Evolutionary conservation across 129 eudicot species (phyloP).

Genomic region (Escallonia herrerae): DNA sequence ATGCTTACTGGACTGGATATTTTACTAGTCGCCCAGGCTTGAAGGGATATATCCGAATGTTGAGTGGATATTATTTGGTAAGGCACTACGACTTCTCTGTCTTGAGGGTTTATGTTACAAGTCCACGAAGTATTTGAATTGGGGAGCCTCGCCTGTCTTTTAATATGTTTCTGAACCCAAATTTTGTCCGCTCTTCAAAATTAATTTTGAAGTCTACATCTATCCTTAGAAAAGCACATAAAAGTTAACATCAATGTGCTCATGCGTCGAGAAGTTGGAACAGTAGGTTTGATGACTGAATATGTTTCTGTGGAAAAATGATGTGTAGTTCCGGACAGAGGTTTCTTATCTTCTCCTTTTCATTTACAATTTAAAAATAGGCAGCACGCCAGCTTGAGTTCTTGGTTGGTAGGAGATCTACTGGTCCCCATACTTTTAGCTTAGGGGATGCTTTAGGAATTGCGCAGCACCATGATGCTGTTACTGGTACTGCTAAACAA

Average conservation of each 20-base stretch:
- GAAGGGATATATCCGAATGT: conserved; percentile 69
- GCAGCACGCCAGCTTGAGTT: conserved; percentile 93
- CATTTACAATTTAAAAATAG: conserved; percentile 16
- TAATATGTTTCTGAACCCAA: too few species aligned
- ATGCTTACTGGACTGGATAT: conserved; percentile 87
- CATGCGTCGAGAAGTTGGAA: too few species aligned
- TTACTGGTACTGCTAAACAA: conserved; percentile 82
- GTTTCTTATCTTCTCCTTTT: too few species aligned
- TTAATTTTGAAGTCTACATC: too few species aligned
- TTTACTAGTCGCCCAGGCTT: conserved; percentile 87
- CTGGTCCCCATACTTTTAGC: conserved; percentile 41
- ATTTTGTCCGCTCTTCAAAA: too few species aligned
- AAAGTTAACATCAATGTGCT: too few species aligned
- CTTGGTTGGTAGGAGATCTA: conserved; percentile 47
- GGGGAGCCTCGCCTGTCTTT: too few species aligned
- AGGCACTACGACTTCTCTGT: neutral
- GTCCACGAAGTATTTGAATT: too few species aligned
- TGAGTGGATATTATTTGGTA: conserved; percentile 91
- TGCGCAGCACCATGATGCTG: conserved; percentile 93
- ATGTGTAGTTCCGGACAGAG: too few species aligned
- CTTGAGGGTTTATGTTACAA: neutral
- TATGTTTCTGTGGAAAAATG: too few species aligned
- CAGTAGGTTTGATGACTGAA: too few species aligned
- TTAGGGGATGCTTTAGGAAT: conserved; percentile 92
- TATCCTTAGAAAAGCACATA: too few species aligned